Conservation (phyloP, 2,329 filamentous ascomycete genomes). For the Phialophora tarda region DNA sequence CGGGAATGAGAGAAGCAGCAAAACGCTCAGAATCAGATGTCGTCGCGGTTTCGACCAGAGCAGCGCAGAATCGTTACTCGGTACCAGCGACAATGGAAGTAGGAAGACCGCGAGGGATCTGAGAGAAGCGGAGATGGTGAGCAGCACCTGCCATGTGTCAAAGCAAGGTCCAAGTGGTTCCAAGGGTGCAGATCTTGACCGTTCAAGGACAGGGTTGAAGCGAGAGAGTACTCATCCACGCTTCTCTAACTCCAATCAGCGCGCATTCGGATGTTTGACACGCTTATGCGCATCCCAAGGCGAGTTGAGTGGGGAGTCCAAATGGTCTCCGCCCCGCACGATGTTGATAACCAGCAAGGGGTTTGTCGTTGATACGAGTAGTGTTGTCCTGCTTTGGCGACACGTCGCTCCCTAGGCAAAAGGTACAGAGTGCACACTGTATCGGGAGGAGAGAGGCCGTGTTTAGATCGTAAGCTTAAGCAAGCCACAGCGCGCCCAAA, state of each 20-base stretch:
- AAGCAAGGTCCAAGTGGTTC: constrained; percentile 21
- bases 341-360: neutral
- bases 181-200: constrained; percentile 23
- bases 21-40: constrained; percentile 1
- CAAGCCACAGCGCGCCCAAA: constrained; percentile 22
- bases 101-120: constrained; percentile 4
- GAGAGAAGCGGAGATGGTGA: constrained; percentile 7
- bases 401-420: neutral
- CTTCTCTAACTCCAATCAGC: neutral
- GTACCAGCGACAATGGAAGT: constrained; percentile 1
- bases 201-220: constrained; percentile 10
- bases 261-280: neutral
- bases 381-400: neutral
- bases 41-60: neutral
- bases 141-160: constrained; percentile 27
- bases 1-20: neutral
- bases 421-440: constrained; percentile 4
- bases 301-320: neutral
- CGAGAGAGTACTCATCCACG: constrained; percentile 12
- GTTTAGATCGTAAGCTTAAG: constrained; percentile 15
- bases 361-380: constrained; percentile 2
- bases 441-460: constrained; percentile 5
- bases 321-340: neutral
- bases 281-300: constrained; percentile 17
- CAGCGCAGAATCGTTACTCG: neutral